phyloP scores from a whole-genome alignment of 768 basidiomycete species.

The Neoboletus subvelutipes region DNA sequence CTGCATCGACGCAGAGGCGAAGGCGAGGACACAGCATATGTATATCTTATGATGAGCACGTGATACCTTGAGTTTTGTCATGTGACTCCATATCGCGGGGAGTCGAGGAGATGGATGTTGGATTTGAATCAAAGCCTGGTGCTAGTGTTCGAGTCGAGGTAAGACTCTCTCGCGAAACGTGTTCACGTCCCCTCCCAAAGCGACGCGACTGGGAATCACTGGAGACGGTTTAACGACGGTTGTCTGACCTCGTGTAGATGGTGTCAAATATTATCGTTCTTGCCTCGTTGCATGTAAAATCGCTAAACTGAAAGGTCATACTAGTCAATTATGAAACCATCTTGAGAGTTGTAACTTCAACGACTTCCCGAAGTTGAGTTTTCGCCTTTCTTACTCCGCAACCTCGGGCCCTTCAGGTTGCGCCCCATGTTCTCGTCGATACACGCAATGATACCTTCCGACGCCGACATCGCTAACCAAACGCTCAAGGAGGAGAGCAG shows the following conservation, averaged over 20 bases:
- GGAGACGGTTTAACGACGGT: neutral
- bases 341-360: neutral
- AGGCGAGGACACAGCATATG: neutral
- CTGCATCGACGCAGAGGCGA: conserved; percentile 51
- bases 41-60: conserved; percentile 8
- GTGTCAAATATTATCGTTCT: neutral
- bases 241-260: neutral
- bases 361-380: neutral
- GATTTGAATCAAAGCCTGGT: neutral
- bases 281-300: neutral
- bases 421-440: conserved; percentile 61
- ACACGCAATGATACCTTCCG: conserved; percentile 61
- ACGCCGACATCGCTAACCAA: conserved; percentile 72
- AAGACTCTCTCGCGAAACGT: too few species aligned
- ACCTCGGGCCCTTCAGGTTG: neutral
- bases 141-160: neutral
- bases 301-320: too few species aligned
- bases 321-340: neutral
- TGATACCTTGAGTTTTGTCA: conserved; percentile 30
- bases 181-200: neutral
- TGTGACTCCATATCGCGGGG: conserved; percentile 12
- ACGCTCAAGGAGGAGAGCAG: conserved; percentile 66
- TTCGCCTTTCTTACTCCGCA: conserved; percentile 15
- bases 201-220: neutral
- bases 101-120: neutral